Evolutionary conservation across 2,329 filamentous ascomycete species (phyloP).

Genomic region (Cercospora sp.): DNA sequence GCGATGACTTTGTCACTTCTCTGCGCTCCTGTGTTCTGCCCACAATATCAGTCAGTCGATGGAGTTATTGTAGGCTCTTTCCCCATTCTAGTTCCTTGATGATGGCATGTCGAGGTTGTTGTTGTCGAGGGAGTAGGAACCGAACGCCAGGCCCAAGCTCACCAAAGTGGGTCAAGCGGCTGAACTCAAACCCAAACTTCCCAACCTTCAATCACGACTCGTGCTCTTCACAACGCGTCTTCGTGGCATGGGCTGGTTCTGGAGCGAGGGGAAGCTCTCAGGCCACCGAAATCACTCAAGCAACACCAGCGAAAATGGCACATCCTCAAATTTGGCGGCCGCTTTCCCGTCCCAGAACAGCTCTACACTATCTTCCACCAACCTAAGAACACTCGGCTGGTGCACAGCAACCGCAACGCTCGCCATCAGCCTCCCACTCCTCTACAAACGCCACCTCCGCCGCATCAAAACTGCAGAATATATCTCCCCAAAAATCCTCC

Average conservation of each 20-base stretch:
- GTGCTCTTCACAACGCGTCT: not conserved
- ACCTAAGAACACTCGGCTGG: slow-evolving; percentile 5
- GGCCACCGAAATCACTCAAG: not conserved
- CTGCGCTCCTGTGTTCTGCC: no score
- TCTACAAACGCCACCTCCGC: slow-evolving; percentile 73
- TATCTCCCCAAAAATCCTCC: slow-evolving; percentile 73
- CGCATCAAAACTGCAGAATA: slow-evolving; percentile 77
- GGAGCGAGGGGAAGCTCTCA: slow-evolving; percentile 7
- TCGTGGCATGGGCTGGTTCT: slow-evolving; percentile 13
- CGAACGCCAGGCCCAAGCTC: not conserved
- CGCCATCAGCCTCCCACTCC: slow-evolving; percentile 38
- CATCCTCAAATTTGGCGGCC: no score
- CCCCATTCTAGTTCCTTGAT: no score
- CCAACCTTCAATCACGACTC: not conserved
- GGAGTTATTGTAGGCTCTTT: no score
- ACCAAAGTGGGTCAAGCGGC: slow-evolving; percentile 1
- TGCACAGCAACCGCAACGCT: slow-evolving; percentile 4
- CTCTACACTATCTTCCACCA: not conserved
- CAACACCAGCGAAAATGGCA: not conserved
- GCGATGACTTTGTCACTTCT: no score
- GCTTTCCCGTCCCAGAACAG: not conserved
- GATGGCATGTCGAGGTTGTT: not conserved
- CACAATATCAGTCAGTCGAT: no score
- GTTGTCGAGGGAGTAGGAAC: not conserved
- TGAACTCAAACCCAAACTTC: not conserved